These are phyloP conservation scores for Capsicum baccatum DNA, from an alignment of 257 asterid genomes.

Conservation along the genomic window DNA sequence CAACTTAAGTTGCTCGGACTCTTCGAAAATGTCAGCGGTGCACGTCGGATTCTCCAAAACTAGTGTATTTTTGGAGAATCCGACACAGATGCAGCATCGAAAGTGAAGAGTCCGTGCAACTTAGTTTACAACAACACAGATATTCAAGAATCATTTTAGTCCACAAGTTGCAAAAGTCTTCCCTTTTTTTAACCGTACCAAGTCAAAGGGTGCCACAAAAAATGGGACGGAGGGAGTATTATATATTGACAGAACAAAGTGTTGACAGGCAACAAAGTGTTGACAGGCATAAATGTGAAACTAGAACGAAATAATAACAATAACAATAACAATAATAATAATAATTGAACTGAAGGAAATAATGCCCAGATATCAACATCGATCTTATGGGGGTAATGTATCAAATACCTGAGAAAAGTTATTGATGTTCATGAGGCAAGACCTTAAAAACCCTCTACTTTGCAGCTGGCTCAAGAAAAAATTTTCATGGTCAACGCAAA, in stretches of 20 bases:
- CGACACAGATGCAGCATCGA: too few relatives aligned
- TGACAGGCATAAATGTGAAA: not conserved
- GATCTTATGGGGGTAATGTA: constrained; percentile 22
- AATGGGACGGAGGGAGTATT: too few relatives aligned
- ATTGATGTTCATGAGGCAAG: constrained; percentile 75
- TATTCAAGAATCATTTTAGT: too few relatives aligned
- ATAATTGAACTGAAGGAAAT: not conserved
- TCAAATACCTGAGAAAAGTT: constrained; percentile 75
- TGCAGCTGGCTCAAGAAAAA: constrained; percentile 87
- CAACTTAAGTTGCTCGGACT: too few relatives aligned
- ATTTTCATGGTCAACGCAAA: constrained; percentile 86
- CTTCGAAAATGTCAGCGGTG: too few relatives aligned
- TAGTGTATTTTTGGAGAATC: too few relatives aligned
- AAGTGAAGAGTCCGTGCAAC: too few relatives aligned
- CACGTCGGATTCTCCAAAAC: too few relatives aligned
- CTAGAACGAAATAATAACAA: not conserved
- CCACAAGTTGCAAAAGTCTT: too few relatives aligned
- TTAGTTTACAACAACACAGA: too few relatives aligned
- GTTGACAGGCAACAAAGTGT: not conserved
- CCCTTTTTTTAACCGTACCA: too few relatives aligned
- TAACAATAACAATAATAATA: not conserved
- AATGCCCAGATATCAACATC: not conserved
- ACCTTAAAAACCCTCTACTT: constrained; percentile 87
- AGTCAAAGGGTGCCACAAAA: too few relatives aligned
- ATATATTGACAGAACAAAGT: not conserved